A percentile compares a stretch with the other conserved stretches of the same genome.
phyloP scores from a whole-genome alignment of 2,329 filamentous ascomycete species.

The Gnomoniopsis smithogilvyi region DNA sequence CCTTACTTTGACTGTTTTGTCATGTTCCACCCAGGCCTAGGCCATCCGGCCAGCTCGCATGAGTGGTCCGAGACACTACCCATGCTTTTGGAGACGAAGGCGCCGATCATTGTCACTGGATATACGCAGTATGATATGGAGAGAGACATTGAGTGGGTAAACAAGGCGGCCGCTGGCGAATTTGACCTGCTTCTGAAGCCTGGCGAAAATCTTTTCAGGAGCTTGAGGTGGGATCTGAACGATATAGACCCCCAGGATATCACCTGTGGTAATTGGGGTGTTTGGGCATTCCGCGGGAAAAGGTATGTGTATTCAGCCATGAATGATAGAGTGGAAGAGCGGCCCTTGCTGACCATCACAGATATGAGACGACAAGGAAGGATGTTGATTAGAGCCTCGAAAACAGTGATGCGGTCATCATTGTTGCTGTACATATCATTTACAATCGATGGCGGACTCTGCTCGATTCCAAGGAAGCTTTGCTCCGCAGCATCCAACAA shows the following conservation, averaged over 20 bases:
- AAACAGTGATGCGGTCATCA: neutral
- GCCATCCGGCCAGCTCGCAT: constrained; percentile 87
- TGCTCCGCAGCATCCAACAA: too few species aligned
- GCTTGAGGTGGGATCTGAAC: constrained; percentile 94
- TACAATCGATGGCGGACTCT: too few species aligned
- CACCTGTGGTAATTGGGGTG: constrained; percentile 93
- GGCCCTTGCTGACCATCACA: constrained; percentile 34
- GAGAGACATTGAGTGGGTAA: constrained; percentile 86
- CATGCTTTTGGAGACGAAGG: constrained; percentile 88
- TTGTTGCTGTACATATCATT: neutral
- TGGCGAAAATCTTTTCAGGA: constrained; percentile 91
- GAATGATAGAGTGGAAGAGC: neutral
- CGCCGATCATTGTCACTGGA: constrained; percentile 89
- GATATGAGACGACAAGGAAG: constrained; percentile 62
- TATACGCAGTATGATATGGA: constrained; percentile 97
- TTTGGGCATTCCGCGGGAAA: constrained; percentile 97
- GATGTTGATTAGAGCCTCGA: constrained; percentile 28
- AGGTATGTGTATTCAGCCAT: constrained; percentile 54
- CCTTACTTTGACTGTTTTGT: constrained; percentile 98
- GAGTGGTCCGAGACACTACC: constrained; percentile 94
- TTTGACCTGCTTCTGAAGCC: constrained; percentile 90
- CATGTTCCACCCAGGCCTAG: constrained; percentile 93
- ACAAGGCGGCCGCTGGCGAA: constrained; percentile 80
- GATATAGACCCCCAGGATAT: constrained; percentile 92
- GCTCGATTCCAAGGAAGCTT: too few species aligned